These are phyloP conservation scores for Trifolium dubium DNA, from an alignment of 306 rosid genomes.

Conservation along the genomic window DNA sequence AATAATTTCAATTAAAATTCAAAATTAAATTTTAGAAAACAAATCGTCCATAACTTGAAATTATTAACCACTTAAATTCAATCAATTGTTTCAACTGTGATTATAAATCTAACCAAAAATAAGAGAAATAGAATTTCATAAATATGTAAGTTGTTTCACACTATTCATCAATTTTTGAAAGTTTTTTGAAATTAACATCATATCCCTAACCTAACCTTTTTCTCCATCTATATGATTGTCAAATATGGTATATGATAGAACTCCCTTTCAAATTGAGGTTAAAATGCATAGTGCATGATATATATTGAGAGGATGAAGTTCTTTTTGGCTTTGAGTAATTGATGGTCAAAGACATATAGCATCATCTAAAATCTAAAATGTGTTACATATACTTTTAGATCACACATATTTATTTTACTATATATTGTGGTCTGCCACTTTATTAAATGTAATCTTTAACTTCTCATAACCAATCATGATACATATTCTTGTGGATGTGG, in stretches of 20 bases:
- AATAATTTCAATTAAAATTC: no score
- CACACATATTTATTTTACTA: constrained; percentile 4
- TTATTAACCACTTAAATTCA: no score
- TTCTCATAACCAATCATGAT: constrained; percentile 42
- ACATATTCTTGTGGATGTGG: constrained; percentile 36
- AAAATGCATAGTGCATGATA: constrained; percentile 14
- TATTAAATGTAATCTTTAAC: constrained; percentile 34
- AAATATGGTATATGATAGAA: constrained; percentile 5
- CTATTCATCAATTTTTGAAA: background rate
- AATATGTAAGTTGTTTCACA: background rate
- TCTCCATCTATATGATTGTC: background rate
- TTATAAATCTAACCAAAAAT: background rate
- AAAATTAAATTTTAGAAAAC: no score
- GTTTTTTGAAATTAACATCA: background rate
- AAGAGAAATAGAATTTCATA: background rate
- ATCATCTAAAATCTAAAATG: background rate
- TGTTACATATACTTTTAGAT: constrained; percentile 22
- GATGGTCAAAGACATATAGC: constrained; percentile 27
- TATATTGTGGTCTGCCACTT: constrained; percentile 39
- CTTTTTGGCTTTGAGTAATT: constrained; percentile 10
- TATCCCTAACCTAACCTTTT: background rate
- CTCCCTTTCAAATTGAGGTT: background rate
- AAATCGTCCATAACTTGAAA: no score
- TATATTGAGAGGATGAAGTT: background rate
- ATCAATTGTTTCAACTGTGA: background rate